Conservation (phyloP, 352 stramenopile genomes). For the Phytophthora fragariaefolia region DNA sequence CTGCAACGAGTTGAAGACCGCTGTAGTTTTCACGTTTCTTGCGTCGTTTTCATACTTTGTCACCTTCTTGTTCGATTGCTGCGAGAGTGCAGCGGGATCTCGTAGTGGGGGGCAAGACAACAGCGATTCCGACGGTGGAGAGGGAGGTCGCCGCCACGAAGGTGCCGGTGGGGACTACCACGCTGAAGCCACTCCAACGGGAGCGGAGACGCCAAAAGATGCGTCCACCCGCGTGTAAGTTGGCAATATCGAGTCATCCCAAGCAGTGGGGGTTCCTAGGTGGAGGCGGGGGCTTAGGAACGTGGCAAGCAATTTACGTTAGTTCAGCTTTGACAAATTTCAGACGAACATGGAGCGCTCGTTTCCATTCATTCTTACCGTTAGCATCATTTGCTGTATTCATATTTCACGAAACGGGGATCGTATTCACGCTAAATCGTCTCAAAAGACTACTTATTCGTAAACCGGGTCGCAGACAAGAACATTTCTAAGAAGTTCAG, state of each 20-base stretch:
- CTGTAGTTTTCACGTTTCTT: conserved; percentile 74
- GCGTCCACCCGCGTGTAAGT: conserved; percentile 43
- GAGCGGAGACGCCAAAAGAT: conserved; percentile 28
- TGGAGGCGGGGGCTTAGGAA: too few species aligned
- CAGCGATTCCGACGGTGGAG: conserved; percentile 17
- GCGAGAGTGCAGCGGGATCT: conserved; percentile 31
- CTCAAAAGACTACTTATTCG: too few species aligned
- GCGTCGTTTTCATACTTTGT: conserved; percentile 58
- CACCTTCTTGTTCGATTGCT: conserved; percentile 60
- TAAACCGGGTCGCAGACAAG: conserved; percentile 9
- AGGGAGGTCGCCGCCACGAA: conserved; percentile 9
- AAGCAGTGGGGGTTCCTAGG: too few species aligned
- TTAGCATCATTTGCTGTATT: too few species aligned
- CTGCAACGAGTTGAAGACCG: conserved; percentile 55
- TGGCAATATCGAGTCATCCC: too few species aligned
- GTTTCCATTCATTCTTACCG: too few species aligned
- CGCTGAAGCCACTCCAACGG: conserved; percentile 32
- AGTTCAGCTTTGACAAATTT: not conserved
- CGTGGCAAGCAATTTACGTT: not conserved
- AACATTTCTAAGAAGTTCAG: not conserved
- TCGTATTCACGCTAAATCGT: too few species aligned
- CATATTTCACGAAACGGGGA: too few species aligned
- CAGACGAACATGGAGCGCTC: not conserved
- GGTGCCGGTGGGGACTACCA: conserved; percentile 27
- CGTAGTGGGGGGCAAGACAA: conserved; percentile 9